Base-by-base conservation (phyloP, 2,329 filamentous ascomycete genomes). In the Pestalotiopsis sp. region DNA sequence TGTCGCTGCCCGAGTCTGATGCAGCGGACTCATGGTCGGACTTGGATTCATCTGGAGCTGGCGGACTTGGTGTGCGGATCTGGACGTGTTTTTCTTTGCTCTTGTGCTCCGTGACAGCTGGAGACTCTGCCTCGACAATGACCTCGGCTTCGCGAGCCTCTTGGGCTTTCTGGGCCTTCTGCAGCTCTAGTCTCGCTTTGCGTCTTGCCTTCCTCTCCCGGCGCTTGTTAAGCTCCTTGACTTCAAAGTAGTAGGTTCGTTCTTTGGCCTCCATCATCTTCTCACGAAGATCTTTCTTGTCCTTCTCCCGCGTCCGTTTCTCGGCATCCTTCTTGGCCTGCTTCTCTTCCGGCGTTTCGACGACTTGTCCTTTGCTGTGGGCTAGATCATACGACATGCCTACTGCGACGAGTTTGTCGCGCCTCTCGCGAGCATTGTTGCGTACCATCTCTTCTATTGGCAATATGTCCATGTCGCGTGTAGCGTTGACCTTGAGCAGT, bases 391-490 rank as follows among this genome's bases (percentile, higher is more conserved):
- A 92, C 1, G 89, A 89, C 64, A 89, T 83, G 1, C 91, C 91
- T n/a, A 91, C 88, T 11, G 88, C 83, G 1, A 90, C 84, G 1
- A 97, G 84, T 78, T 97, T 97, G 73, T 94, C 92, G 30, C 92
- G 78, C 4, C 85, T 81, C 2, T 82, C 82, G 65, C 88, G 87
- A 67, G 89, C 92, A 67, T 89, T 87, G 7, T 85, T 82, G 63
- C 88, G 86, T 26, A 95, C 87, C 1, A 92, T 88, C 48, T 93
- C 86, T 70, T 94, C 90, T 17, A 92, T 86, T 0, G 82, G 80
- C 30, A 82, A 66, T 1, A 80, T 83, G 0, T 81, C 78, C 9
- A 85, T 80, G 30, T 84, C 76, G n/a, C 91, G 87, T 20, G 85
- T 85, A 1, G 92, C 92, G 7, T 90, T 89, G 68, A 96, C 86